phyloP scores from a whole-genome alignment of 805 yeast genomes.

The Candida taoyuanica region DNA sequence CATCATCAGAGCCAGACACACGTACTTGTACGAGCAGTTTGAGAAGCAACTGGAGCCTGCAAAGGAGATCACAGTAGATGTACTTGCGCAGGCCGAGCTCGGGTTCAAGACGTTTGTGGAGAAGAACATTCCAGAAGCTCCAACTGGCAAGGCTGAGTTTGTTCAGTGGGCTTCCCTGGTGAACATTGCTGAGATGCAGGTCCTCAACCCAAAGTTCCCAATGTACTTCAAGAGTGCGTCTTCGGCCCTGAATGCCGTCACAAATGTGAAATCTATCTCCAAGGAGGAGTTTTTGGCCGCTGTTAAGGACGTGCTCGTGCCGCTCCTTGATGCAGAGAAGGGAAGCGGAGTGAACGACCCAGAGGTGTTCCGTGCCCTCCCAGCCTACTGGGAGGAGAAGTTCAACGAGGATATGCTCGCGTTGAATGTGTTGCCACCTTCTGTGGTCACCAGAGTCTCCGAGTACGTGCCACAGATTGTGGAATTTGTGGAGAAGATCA shows the following conservation, averaged over 20 bases:
- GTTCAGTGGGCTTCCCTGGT: conserved; percentile 46
- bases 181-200: conserved; percentile 47
- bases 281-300: conserved; percentile 39
- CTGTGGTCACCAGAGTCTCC: conserved; percentile 87
- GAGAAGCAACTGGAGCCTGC: conserved; percentile 28
- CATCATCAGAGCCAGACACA: conserved; percentile 90
- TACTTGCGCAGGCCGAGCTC: conserved; percentile 35
- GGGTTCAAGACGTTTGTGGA: conserved; percentile 47
- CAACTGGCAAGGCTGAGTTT: conserved; percentile 35
- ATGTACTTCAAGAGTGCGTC: conserved; percentile 71
- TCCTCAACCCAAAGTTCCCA: conserved; percentile 73
- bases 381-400: conserved; percentile 85
- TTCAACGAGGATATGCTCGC: conserved; percentile 81
- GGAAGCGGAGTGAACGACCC: conserved; percentile 85
- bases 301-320: conserved; percentile 75
- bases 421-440: conserved; percentile 80
- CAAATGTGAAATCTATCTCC: conserved; percentile 22
- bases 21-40: conserved; percentile 67
- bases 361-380: conserved; percentile 70
- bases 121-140: conserved; percentile 49
- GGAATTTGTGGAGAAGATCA: conserved; percentile 67
- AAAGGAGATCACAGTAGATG: conserved; percentile 27
- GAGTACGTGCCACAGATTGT: conserved; percentile 94
- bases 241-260: conserved; percentile 45
- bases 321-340: conserved; percentile 60